Evolutionary conservation across 345 rosid genomes (phyloP).

Genomic region (Lepidium africanum): DNA sequence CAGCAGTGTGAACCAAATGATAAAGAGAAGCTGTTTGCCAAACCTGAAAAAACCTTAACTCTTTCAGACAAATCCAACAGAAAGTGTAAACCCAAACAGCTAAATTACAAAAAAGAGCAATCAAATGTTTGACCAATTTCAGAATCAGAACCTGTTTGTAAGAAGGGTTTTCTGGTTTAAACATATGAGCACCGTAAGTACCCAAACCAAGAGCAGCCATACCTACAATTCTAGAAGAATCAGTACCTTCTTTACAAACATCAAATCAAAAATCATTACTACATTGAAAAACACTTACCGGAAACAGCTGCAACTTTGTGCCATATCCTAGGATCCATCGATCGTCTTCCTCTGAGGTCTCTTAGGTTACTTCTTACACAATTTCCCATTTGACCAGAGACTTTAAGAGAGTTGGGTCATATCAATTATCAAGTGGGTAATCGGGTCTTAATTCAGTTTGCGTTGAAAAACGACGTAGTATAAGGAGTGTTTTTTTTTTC

Average conservation of each 20-base stretch:
- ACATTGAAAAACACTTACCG: constrained; percentile 30
- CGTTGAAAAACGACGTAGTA: not conserved
- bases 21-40: constrained; percentile 93
- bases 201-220: constrained; percentile 88
- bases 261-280: not conserved
- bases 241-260: not conserved
- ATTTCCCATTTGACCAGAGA: constrained; percentile 15
- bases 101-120: not conserved
- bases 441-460: constrained; percentile 12
- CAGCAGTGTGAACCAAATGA: constrained; percentile 90
- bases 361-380: constrained; percentile 11
- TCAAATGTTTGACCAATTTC: not conserved
- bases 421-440: not conserved
- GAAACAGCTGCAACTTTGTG: constrained; percentile 89
- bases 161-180: constrained; percentile 69
- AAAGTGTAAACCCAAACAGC: not conserved
- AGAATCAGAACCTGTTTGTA: constrained; percentile 57
- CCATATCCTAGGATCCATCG: constrained; percentile 68
- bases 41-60: constrained; percentile 35
- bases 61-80: not conserved
- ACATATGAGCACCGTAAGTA: constrained; percentile 77
- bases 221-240: constrained; percentile 32
- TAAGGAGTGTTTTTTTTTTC: not conserved
- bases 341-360: constrained; percentile 17
- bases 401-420: not conserved